Evolutionary conservation across 768 basidiomycete genomes (phyloP).

Genomic region (Rhizopogon vulgaris): DNA sequence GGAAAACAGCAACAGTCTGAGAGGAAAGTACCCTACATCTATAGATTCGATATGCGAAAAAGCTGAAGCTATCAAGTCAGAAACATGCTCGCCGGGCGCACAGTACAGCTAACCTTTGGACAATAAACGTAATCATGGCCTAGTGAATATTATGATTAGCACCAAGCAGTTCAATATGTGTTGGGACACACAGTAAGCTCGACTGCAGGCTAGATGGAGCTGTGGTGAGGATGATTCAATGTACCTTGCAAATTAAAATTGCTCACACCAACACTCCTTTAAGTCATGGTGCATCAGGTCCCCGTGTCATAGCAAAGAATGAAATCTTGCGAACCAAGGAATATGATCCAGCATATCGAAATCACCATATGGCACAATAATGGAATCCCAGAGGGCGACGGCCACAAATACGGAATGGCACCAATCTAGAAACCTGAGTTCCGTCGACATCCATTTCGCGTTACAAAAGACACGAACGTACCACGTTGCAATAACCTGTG

Average conservation of each 20-base stretch:
- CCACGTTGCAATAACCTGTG: conserved; percentile 16
- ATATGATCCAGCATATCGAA: conserved; percentile 5
- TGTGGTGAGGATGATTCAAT: neutral
- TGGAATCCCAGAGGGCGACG: conserved; percentile 17
- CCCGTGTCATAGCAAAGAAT: neutral
- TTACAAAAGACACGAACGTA: conserved; percentile 1
- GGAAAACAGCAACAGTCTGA: neutral
- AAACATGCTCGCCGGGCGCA: too few relatives aligned
- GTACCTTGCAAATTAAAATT: neutral
- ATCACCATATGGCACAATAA: conserved; percentile 13
- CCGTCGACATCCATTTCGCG: neutral
- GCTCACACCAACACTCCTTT: conserved; percentile 21
- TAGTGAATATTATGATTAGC: conserved; percentile 11
- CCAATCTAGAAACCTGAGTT: conserved; percentile 15
- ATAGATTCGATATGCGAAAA: conserved; percentile 22
- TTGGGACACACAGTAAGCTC: conserved; percentile 13
- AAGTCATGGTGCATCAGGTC: neutral
- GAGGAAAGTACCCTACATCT: conserved; percentile 5
- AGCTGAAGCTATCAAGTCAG: conserved; percentile 4
- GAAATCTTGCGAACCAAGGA: conserved; percentile 13
- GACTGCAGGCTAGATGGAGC: conserved; percentile 10
- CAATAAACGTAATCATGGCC: conserved; percentile 19
- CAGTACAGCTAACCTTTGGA: conserved; percentile 11
- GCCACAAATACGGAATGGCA: conserved; percentile 17
- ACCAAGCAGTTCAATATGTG: neutral